Evolutionary conservation across 345 rosid genomes (phyloP), one percentile per base, ranked within the genome.

Genomic region (Salix caprea): DNA sequence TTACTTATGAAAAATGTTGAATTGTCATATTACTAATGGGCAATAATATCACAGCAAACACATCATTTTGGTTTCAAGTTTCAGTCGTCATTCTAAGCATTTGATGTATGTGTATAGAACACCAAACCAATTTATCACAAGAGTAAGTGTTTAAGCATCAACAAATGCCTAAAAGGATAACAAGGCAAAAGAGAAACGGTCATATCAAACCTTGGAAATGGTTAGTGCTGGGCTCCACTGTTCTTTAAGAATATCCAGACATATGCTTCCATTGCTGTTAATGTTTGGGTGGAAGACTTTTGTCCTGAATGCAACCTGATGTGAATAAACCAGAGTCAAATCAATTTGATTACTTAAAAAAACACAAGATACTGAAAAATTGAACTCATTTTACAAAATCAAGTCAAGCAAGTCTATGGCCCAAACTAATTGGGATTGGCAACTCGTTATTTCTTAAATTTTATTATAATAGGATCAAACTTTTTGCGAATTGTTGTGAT

Each of bases 191-290:
- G 11, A 4, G 50, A 28, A 46, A 77, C 2, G 24, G n/a, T 4
- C 30, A 50, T 34, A 24, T 71, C 76, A 71, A 77, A 77, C 80
- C 76, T 77, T 77, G 28, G 80, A 77, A 68, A 77, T 64, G 8
- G 80, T 77, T 23, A 77, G 66, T 7, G 80, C 80, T 21, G 80
- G 80, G 76, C 76, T 77, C 71, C 80, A 77, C 32, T 77, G 80
- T 54, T 77, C 80, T 74, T 77, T 77, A 2, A 77, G 71, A 64
- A 77, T 71, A 77, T 71, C 80, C 66, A 77, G 71, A 65, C 75
- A 71, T 48, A 77, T 77, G 76, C 75, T 71, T 52, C 80, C 80
- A 52, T 77, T 65, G 54, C 80, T 77, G 24, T 77, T 71, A 46
- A 71, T 77, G 26, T 71, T 77, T 11, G 80, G 76, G 39, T 71